A percentile compares a stretch with the other conserved stretches of the same genome.
phyloP scores from a whole-genome alignment of 495 filamentous ascomycete species.

The Podospora australis region DNA sequence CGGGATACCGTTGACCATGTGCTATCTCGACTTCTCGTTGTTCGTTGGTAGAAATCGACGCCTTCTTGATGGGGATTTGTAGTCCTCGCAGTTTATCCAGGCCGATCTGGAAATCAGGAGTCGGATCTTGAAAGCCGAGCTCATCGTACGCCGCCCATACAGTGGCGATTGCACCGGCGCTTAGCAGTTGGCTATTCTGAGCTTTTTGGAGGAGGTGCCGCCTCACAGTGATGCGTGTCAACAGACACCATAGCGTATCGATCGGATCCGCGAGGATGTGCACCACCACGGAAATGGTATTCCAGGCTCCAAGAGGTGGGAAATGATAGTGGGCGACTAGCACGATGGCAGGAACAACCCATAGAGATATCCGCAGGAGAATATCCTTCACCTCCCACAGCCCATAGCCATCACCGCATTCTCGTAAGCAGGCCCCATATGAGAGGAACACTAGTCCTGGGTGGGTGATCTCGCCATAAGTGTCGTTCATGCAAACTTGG shows the following conservation, averaged over 20 bases:
- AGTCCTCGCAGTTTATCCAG: not conserved
- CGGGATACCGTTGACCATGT: not conserved
- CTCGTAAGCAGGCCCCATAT: constrained; percentile 6
- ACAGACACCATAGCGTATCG: constrained; percentile 16
- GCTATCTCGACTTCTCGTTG: no score
- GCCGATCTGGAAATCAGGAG: not conserved
- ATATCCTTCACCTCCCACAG: constrained; percentile 15
- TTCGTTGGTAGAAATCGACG: no score
- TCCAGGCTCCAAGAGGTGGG: constrained; percentile 9
- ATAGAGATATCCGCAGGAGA: constrained; percentile 13
- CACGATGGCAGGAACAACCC: constrained; percentile 13
- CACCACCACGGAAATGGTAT: not conserved
- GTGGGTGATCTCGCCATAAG: constrained; percentile 4
- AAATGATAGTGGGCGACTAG: constrained; percentile 16
- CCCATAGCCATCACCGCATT: constrained; percentile 16
- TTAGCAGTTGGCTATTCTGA: not conserved
- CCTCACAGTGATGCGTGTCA: constrained; percentile 11
- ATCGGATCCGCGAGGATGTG: constrained; percentile 19
- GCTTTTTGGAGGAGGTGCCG: constrained; percentile 3
- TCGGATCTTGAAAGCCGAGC: constrained; percentile 9
- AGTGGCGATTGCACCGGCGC: constrained; percentile 7
- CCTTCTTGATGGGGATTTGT: no score
- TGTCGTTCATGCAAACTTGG: constrained; percentile 5
- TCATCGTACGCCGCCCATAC: constrained; percentile 10
- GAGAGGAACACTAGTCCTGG: constrained; percentile 10